Base-by-base conservation (phyloP, 768 basidiomycete genomes). In the Naematelia encephala region DNA sequence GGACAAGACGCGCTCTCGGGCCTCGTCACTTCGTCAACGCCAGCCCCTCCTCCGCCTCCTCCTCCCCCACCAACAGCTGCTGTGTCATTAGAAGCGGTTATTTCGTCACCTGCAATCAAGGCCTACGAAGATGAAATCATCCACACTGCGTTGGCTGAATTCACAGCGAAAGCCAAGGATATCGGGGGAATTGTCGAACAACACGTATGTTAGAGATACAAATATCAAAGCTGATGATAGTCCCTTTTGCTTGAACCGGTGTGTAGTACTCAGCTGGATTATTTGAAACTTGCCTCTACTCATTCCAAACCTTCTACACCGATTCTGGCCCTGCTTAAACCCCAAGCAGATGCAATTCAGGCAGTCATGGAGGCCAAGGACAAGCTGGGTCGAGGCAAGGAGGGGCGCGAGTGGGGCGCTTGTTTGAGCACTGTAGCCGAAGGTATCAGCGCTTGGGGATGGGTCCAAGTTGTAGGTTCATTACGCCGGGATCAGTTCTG, bases 341-440 rank as follows among this genome's bases (percentile, higher is more conserved):
- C 88, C 1, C 82, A 94, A 47, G 85, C 86, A 54, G 80, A 82
- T 16, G 82, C 85, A 5, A 85, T 97, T 58, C 85, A 86, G 60
- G 85, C 84, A 1, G 84, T 96, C 62, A 81, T 83, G n/a, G 85
- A 86, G 45, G 81, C 87, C 62, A 91, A 91, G 79, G 91, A 94
- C 61, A 84, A 85, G 30, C 86, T 86, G 61, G 80, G 89, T 62
- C 84, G 86, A 73, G 87, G 88, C 54, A 82, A 87, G 56, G 88
- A 91, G 34, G 72, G 74, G 13, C 27, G 76, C 30, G 69, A 73
- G 47, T 92, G 88, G 86, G 85, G 83, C 67, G 85, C 84, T 44
- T 90, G 93, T 72, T 80, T 97, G 23, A 85, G 84, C 27, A 83
- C 86, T 23, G 81, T 96, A n/a, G 84, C 86, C 2, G 92, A 93